Conservation (phyloP, 441 rosid genomes). For the Cnidoscolus chayamansa region DNA sequence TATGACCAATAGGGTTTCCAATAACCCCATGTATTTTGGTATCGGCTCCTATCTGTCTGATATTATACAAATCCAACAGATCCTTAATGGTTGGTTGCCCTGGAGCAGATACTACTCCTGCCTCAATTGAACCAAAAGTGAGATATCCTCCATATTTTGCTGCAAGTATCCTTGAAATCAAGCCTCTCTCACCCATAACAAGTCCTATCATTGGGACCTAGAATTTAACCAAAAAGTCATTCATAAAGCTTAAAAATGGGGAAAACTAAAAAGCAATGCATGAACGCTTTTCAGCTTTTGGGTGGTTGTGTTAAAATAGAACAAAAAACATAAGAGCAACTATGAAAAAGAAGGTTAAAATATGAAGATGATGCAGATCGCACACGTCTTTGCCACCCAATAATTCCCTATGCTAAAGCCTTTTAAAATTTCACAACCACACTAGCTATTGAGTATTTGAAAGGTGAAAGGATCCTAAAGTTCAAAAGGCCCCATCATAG, state of each 20-base stretch:
- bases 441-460: neutral
- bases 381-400: neutral
- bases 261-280: slow-evolving; percentile 6
- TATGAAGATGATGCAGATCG: neutral
- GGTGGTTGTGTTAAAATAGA: neutral
- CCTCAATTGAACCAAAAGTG: slow-evolving; percentile 52
- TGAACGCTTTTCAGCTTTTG: neutral
- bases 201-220: slow-evolving; percentile 58
- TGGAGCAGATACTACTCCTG: slow-evolving; percentile 45
- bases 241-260: neutral
- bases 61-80: slow-evolving; percentile 49
- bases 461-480: slow-evolving; percentile 19
- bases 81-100: slow-evolving; percentile 54
- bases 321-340: neutral
- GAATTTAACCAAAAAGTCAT: slow-evolving; percentile 14
- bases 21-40: slow-evolving; percentile 57
- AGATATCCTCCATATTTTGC: slow-evolving; percentile 60
- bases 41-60: slow-evolving; percentile 48
- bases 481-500: slow-evolving; percentile 34
- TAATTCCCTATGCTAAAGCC: neutral
- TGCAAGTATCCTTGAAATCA: slow-evolving; percentile 50
- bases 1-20: slow-evolving; percentile 60
- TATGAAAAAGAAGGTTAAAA: neutral
- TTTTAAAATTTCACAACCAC: neutral
- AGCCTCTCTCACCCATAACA: slow-evolving; percentile 60